phyloP scores from a whole-genome alignment of 768 basidiomycete genomes.

The Tricholoma sp. region DNA sequence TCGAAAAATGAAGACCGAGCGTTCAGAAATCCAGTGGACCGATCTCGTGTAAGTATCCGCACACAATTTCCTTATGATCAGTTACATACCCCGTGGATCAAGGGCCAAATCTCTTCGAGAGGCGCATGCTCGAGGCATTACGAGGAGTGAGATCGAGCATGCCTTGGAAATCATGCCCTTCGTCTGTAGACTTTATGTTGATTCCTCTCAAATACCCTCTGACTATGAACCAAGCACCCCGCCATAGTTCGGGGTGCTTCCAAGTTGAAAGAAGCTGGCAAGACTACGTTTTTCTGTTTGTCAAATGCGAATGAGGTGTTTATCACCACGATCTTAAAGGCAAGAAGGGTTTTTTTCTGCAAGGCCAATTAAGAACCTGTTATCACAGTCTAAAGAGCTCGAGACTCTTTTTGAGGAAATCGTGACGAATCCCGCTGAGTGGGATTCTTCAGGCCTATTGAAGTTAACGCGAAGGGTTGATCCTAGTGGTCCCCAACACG shows the following conservation, averaged over 20 bases:
- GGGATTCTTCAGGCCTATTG: conserved; percentile 66
- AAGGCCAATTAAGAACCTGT: neutral
- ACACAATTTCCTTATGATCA: neutral
- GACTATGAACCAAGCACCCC: conserved; percentile 66
- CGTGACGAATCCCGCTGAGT: conserved; percentile 89
- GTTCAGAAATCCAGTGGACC: conserved; percentile 76
- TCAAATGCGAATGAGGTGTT: conserved; percentile 94
- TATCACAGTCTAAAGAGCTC: conserved; percentile 68
- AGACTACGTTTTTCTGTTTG: conserved; percentile 82
- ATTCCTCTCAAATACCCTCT: neutral
- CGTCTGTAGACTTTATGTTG: conserved; percentile 40
- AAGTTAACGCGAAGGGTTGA: conserved; percentile 72
- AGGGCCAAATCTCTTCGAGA: conserved; percentile 71
- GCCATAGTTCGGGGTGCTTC: conserved; percentile 93
- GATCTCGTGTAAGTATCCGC: conserved; percentile 77
- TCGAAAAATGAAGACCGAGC: conserved; percentile 67
- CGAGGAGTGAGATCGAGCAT: conserved; percentile 67
- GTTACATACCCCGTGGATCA: conserved; percentile 8
- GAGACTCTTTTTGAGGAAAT: conserved; percentile 72
- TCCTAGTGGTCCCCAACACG: conserved; percentile 73
- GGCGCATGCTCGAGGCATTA: conserved; percentile 64
- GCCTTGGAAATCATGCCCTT: conserved; percentile 83
- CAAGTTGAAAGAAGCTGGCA: conserved; percentile 57
- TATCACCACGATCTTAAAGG: conserved; percentile 86
- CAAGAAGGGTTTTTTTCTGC: conserved; percentile 20